Evolutionary conservation across 495 filamentous ascomycete species (phyloP), one percentile per base, ranked within the genome.

Genomic region (Talaromyces stipitatus): DNA sequence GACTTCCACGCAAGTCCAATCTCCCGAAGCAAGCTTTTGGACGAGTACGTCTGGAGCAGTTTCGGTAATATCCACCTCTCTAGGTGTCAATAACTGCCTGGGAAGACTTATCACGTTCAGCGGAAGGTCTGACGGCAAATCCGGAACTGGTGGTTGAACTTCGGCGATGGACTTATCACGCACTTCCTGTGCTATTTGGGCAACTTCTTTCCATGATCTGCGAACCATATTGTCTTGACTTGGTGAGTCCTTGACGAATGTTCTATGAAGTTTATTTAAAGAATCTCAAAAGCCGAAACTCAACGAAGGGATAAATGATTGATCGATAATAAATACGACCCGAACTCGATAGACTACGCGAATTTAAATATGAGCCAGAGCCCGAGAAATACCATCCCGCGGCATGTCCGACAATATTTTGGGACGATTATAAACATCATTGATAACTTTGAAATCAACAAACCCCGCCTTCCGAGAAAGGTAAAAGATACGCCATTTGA

Each of bases 41-140:
- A 78, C 47, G 3, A 81, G 66, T 0, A 61, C 54, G 51, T 70
- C 70, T 1, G 73, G 57, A 7, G 64, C 22, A 20, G 64, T 61
- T 53, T 77, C 65, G 11, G 75, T 79, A 43, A 78, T 75, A 0
- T 62, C 36, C 4, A 74, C 36, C 38, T 78, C 72, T 18, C 65
- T 58, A 0, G 56, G 41, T 1, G 72, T 60, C 8, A 81, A 69
- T 7, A 76, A 56, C 16, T 70, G 50, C 36, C 62, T 57, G 12
- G 77, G 75, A 14, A 80, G 50, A 2, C 54, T 50, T 10, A 67
- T 72, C 2, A 74, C 72, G 46, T 74, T 66, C 14, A 64, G 55
- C 10, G 74, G 69, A 20, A 78, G 58, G 1, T 64, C 57, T 9
- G 4, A 4, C 6, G 48, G 26, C 27, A 51, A 24, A 3, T 51